Conservation (phyloP, 257 asterid species). For the Handroanthus guayacan region DNA sequence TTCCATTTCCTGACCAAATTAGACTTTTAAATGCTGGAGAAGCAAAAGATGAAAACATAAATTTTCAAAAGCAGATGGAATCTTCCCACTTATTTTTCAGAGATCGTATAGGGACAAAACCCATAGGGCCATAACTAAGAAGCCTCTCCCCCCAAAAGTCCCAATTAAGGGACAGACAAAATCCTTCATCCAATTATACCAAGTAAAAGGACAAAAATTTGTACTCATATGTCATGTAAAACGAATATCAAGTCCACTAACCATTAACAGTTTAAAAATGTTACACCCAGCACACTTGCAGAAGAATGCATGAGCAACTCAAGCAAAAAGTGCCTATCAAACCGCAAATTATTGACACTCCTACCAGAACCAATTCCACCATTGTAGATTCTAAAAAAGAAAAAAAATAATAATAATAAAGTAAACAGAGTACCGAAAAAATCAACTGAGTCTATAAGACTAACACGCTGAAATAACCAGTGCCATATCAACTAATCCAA, state of each 20-base stretch:
- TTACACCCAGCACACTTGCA: conserved; percentile 36
- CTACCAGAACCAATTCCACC: conserved; percentile 32
- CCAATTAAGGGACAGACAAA: not conserved
- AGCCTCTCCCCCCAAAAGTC: not conserved
- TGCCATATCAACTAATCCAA: conserved; percentile 18
- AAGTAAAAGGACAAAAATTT: not conserved
- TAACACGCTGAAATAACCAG: conserved; percentile 29
- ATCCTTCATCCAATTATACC: not conserved
- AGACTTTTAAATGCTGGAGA: too few relatives aligned
- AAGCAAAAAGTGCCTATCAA: conserved; percentile 17
- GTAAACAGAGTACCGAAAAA: not conserved
- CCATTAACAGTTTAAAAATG: conserved; percentile 28
- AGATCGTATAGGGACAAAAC: too few relatives aligned
- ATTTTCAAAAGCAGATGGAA: too few relatives aligned
- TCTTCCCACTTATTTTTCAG: too few relatives aligned
- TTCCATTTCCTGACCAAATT: too few relatives aligned
- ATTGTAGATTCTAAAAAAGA: conserved; percentile 16
- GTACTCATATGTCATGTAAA: not conserved
- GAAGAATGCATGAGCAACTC: conserved; percentile 19
- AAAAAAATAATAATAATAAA: not conserved
- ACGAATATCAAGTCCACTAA: conserved; percentile 17
- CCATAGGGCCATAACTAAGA: too few relatives aligned
- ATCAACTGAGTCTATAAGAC: conserved; percentile 14
- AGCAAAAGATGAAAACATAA: too few relatives aligned
- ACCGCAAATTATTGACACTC: conserved; percentile 20